Base-by-base conservation (phyloP, 2,329 filamentous ascomycete genomes). In the Alternaria sp. region DNA sequence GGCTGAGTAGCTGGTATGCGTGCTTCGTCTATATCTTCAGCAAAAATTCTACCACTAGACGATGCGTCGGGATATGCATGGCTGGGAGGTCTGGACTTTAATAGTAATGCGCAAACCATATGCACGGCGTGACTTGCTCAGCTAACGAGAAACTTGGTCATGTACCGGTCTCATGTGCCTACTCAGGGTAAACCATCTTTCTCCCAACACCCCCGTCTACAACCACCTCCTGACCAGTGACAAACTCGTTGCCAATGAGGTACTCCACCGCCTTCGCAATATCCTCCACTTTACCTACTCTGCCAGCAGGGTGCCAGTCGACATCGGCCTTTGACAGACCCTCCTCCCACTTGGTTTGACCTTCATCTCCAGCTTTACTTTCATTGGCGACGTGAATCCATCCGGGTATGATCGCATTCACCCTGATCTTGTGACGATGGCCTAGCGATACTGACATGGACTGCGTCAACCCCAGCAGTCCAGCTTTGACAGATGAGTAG, bases 331-430 rank as follows among this genome's bases (percentile, higher is more conserved):
- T 74, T 2, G 71, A 79, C 66, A 86, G 67, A 0, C 81, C 83
- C 5, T 84, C 81, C 61, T 84, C 83, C 85, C 84, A 86, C 33
- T 65, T 64, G 51, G 55, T 63, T 0, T 79, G 79, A 44, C 77
- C 72, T 67, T 82, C 79, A 67, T 86, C 82, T 3, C 75, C 82
- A 43, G 71, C 70, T 64, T 77, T 76, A 45, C 75, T 79, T 71
- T 84, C 82, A 49, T 85, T 77, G 50, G 70, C 75, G 8, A 86
- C 84, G 67, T 86, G 80, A 50, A 87, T 84, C 85, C 85, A 87
- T 0, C 85, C 84, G 0, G 84, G 84, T 33, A 85, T 69, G 15
- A 87, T 82, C 0, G 83, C 80, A 64, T 85, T 86, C 25, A 84
- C 82, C 5, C 83, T 76, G 25, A 87, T 80, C 11, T 80, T 79